These are phyloP conservation scores for Cyclotella kingstonii DNA, from an alignment of 108 stramenopile species.

Conservation along the genomic window DNA sequence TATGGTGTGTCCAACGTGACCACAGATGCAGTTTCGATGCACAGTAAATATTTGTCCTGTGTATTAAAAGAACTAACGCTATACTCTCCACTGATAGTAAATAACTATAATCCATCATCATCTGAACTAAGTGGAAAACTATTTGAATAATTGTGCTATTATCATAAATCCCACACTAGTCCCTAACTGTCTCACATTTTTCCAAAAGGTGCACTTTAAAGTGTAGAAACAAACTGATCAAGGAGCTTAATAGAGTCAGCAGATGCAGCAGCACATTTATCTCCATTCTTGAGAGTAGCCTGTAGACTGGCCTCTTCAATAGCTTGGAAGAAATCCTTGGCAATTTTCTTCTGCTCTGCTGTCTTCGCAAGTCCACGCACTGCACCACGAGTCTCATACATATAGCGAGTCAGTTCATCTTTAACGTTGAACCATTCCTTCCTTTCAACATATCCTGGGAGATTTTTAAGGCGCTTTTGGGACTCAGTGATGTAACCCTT, in stretches of 20 bases:
- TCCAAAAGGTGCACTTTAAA: constrained; percentile 41
- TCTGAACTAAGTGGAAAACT: too few species aligned
- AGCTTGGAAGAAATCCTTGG: constrained; percentile 73
- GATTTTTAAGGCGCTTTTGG: constrained; percentile 59
- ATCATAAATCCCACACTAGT: too few species aligned
- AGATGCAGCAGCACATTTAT: constrained; percentile 53
- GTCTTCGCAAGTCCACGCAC: constrained; percentile 66
- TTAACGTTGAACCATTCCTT: constrained; percentile 87
- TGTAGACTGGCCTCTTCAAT: constrained; percentile 62
- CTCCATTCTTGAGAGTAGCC: constrained; percentile 69
- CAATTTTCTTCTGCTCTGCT: constrained; percentile 61
- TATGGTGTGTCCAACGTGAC: too few species aligned
- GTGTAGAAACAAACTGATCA: constrained; percentile 47
- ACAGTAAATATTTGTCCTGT: too few species aligned
- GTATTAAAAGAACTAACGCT: too few species aligned
- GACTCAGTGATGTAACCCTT: constrained; percentile 83
- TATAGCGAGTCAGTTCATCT: constrained; percentile 84
- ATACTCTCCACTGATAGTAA: too few species aligned
- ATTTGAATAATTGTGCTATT: too few species aligned
- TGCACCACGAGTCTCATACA: constrained; percentile 90
- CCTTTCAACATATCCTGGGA: constrained; percentile 72
- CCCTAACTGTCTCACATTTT: too few species aligned
- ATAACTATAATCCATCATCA: too few species aligned
- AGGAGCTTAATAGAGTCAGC: constrained; percentile 39
- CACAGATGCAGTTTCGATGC: too few species aligned